Evolutionary conservation across 441 rosid genomes (phyloP), one percentile per base, ranked within the genome.

Genomic region (Brassica balearica): DNA sequence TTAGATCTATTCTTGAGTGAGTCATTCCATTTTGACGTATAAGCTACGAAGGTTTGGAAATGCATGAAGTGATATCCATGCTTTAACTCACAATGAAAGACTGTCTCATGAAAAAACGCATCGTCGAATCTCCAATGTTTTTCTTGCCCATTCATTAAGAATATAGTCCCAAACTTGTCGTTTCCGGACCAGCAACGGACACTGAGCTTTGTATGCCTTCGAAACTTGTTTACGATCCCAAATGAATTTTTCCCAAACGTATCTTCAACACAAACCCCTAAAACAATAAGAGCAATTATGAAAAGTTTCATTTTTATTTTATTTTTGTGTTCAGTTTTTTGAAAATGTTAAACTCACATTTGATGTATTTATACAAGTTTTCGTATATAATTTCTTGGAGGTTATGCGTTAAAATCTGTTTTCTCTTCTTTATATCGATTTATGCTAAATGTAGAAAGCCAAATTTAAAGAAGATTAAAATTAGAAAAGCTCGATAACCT

Each of bases 251-350:
- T 71, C 5, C 75, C 76, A 15, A 36, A 41, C 6, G 56, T 23
- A 11, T 76, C 69, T 22, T 12, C 80, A 34, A 63, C 17, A 65
- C 65, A 70, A 34, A 55, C 4, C 59, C 69, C 75, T 63, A 70
- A 25, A 63, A 77, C 6, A 17, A 77, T 23, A 6, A 77, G 48
- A 55, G 4, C 43, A 23, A 65, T 5, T 17, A 14, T 38, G 10
- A 77, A 19, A 56, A 20, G 9, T 71, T 77, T 77, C 80, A 71
- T 77, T 53, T 9, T 34, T 46, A 46, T 12, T 46, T 46, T 11
- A 32, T 1, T 51, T 51, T 51, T 51, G 17, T n/a, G 17, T 48
- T 48, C 12, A 5, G 4, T 12, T 12, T 48, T 53, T 15, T 53
- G 9, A 2, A 55, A 55, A 15, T 17, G 22, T 55, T 55, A 55